phyloP scores from a whole-genome alignment of 2,329 filamentous ascomycete genomes.

The Nigrospora oryzae region DNA sequence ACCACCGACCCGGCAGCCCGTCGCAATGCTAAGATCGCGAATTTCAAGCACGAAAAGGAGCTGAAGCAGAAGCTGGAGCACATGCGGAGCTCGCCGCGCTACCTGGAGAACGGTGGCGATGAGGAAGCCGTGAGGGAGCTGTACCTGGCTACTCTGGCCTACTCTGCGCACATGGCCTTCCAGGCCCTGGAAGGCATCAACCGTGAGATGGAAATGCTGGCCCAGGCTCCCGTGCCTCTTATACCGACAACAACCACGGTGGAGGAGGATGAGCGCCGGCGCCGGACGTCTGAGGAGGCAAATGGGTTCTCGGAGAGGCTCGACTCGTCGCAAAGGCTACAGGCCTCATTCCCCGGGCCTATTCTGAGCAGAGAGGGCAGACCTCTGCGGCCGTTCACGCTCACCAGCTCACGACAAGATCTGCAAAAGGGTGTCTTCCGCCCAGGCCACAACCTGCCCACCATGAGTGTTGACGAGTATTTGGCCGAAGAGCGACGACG shows the following conservation, averaged over 20 bases:
- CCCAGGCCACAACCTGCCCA: constrained; percentile 85
- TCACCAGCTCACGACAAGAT: constrained; percentile 69
- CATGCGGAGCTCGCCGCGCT: constrained; percentile 32
- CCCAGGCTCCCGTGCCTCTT: constrained; percentile 55
- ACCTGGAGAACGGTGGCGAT: constrained; percentile 55
- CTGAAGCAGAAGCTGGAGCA: constrained; percentile 72
- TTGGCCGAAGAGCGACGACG: constrained; percentile 79
- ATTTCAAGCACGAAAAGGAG: constrained; percentile 78
- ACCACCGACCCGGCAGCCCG: constrained; percentile 54
- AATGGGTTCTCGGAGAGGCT: constrained; percentile 61
- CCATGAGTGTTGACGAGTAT: constrained; percentile 98
- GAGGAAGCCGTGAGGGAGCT: constrained; percentile 77
- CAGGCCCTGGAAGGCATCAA: constrained; percentile 80
- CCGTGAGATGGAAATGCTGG: constrained; percentile 76
- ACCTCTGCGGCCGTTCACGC: constrained; percentile 83
- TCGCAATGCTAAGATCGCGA: constrained; percentile 76
- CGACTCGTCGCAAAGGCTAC: constrained; percentile 51
- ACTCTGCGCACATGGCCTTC: constrained; percentile 72
- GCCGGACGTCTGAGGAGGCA: constrained; percentile 18
- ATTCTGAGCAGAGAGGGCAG: constrained; percentile 72
- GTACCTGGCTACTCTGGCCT: constrained; percentile 66
- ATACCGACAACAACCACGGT: constrained; percentile 32
- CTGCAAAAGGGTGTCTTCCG: constrained; percentile 77
- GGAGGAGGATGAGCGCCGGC: constrained; percentile 36
- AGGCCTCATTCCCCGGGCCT: constrained; percentile 51